Conservation (phyloP, 345 rosid species). For the Lepidium africanum region DNA sequence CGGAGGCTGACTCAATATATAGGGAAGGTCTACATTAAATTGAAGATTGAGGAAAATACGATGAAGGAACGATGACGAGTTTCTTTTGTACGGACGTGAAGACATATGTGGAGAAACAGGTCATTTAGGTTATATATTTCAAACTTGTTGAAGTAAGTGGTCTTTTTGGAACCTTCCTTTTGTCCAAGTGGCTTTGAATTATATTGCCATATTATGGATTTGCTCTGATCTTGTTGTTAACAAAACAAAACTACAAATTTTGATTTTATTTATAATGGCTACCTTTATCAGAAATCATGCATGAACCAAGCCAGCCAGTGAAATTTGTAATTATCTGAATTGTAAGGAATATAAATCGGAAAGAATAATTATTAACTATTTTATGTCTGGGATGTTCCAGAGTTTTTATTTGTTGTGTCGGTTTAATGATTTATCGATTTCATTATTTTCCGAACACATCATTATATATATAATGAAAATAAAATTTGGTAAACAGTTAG, state of each 20-base stretch:
- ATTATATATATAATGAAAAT: background rate
- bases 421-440: background rate
- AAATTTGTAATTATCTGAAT: conserved; percentile 6
- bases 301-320: conserved; percentile 17
- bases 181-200: background rate
- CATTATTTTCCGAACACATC: background rate
- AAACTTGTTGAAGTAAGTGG: conserved; percentile 13
- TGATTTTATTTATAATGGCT: background rate
- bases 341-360: background rate
- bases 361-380: background rate
- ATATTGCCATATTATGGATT: background rate
- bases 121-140: background rate
- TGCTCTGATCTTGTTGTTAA: conserved; percentile 6
- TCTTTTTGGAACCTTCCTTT: conserved; percentile 16
- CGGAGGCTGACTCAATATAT: background rate
- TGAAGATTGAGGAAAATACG: conserved; percentile 24
- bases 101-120: conserved; percentile 29
- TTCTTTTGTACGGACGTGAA: conserved; percentile 32
- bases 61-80: conserved; percentile 26
- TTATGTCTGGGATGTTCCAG: background rate
- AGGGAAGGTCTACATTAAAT: background rate
- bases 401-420: background rate
- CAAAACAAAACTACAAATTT: background rate
- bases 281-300: conserved; percentile 3
- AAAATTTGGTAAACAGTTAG: background rate